phyloP scores from a whole-genome alignment of 1,284 basidiomycete species.

The Phylloporus sp. region DNA sequence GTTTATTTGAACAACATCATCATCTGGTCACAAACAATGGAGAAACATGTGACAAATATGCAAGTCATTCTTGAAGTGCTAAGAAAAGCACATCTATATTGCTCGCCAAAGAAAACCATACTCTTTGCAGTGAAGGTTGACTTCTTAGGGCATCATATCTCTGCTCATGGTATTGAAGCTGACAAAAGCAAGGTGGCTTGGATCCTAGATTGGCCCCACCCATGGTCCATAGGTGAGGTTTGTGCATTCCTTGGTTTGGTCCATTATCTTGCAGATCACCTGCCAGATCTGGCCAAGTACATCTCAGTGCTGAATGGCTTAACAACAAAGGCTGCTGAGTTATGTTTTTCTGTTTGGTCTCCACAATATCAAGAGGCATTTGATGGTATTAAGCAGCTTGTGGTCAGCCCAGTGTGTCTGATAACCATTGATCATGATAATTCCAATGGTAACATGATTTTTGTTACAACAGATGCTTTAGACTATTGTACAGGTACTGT shows the following conservation, averaged over 20 bases:
- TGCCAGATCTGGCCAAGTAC: not conserved
- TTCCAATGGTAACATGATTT: not conserved
- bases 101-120: not conserved
- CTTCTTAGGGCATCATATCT: not conserved
- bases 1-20: conserved; percentile 46
- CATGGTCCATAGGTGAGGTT: conserved; percentile 33
- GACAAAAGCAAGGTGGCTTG: not conserved
- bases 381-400: conserved; percentile 40
- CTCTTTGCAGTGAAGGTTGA: not conserved
- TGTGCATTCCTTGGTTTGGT: conserved; percentile 43
- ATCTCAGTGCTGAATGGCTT: not conserved
- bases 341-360: conserved; percentile 36
- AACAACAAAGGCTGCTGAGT: not conserved
- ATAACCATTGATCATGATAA: conserved; percentile 33
- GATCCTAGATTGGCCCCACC: conserved; percentile 37
- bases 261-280: conserved; percentile 39
- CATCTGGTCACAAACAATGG: conserved; percentile 36
- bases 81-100: not conserved
- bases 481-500: not conserved
- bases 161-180: not conserved
- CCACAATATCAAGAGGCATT: conserved; percentile 5
- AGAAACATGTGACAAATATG: conserved; percentile 35
- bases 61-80: not conserved
- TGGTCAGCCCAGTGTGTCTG: conserved; percentile 20
- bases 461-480: not conserved